Base-by-base conservation (phyloP, 148 eudicot species). In the Rhododendron ferrugineum region DNA sequence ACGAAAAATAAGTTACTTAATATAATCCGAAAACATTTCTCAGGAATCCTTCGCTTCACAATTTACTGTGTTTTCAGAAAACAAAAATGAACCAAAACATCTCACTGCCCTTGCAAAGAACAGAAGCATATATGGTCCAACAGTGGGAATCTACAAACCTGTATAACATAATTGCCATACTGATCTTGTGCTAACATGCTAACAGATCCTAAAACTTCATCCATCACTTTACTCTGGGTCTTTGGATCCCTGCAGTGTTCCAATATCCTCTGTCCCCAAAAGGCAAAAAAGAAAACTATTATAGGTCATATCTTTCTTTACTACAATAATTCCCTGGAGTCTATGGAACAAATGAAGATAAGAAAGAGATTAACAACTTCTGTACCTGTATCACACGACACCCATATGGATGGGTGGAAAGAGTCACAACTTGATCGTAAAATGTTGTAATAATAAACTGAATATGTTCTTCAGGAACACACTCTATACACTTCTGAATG, bases 151-250 rank as follows among this genome's bases (percentile, higher is more conserved):
- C 28, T 34, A 89, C 92, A 81, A 49, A 97, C 99, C 99, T 97
- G 99, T 90, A 97, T 91, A 78, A 97, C 99, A 91, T 97, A 97
- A 86, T 97, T 97, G 77, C 99, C 99, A 85, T 97, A 97, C 88
- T 97, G 99, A 91, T 97, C 98, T 87, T 97, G 99, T 4, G 99
- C 99, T 86, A 97, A 84, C 94, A 92, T 92, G 93, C 99, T 97
- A 76, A 97, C 98, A 87, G 94, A 87, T 68, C 92, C 95, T 78
- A 97, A 84, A 86, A 97, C 91, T 90, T 95, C 99, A 82, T 91
- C 96, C 99, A 97, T 97, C 85, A 93, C 98, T 93, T 92, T 95
- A 85, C 91, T 92, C 90, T 95, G 98, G 20, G 99, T 97, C 76
- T 79, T 77, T 80, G 92, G 95, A 82, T 95, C 98, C 81, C 84